Evolutionary conservation across 768 basidiomycete genomes (phyloP).

Genomic region (Trametes cinnabarina): DNA sequence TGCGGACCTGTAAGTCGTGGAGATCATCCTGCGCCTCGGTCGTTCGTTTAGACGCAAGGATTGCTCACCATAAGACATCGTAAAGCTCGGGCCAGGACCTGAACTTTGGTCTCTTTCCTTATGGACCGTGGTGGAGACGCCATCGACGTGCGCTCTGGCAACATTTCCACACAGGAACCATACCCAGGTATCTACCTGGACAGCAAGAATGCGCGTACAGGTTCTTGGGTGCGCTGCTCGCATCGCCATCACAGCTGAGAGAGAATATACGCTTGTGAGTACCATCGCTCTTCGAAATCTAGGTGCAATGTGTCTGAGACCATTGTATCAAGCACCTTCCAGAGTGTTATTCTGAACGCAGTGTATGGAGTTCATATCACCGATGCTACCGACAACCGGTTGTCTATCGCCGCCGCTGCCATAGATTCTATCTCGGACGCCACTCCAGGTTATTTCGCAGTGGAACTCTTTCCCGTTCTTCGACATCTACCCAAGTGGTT

Average conservation of each 20-base stretch:
- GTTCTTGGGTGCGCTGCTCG: background rate
- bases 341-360: background rate
- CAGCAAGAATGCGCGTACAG: background rate
- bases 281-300: background rate
- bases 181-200: background rate
- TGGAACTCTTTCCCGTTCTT: conserved; percentile 3
- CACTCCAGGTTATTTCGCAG: background rate
- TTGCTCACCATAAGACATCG: no score
- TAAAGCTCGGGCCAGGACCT: conserved; percentile 2
- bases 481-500: conserved; percentile 2
- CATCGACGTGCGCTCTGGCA: conserved; percentile 14
- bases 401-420: background rate
- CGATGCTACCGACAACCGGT: background rate
- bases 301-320: no score
- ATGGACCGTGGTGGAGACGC: conserved; percentile 13
- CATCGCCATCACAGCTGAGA: background rate
- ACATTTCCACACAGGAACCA: background rate
- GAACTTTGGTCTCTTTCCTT: background rate
- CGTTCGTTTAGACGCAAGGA: no score
- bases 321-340: background rate
- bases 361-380: conserved; percentile 1
- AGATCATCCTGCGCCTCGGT: no score
- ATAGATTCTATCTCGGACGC: background rate
- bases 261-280: conserved; percentile 1
- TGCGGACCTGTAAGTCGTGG: background rate